A percentile compares a stretch with the other conserved stretches of the same genome.
Conservation (phyloP, 2,329 filamentous ascomycete genomes). For the Xylogone sp. region DNA sequence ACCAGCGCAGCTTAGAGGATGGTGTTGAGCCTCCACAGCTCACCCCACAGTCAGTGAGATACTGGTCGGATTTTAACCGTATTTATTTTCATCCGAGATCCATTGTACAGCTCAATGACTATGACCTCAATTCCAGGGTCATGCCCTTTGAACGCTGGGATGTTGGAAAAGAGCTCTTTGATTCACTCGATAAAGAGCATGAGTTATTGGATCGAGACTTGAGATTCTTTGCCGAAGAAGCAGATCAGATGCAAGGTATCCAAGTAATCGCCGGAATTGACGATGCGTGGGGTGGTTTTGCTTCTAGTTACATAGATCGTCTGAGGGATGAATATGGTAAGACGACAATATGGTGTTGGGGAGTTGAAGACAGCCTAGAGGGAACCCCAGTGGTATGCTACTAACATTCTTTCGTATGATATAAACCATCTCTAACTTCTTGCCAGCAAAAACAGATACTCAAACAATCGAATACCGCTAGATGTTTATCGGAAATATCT, state of each 20-base stretch:
- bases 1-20: conserved; percentile 75
- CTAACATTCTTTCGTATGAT: conserved; percentile 5
- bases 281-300: conserved; percentile 80
- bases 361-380: conserved; percentile 59
- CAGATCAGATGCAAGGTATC: conserved; percentile 85
- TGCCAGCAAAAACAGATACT: conserved; percentile 57
- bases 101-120: conserved; percentile 82
- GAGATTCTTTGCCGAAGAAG: conserved; percentile 85
- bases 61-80: conserved; percentile 94
- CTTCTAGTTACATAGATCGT: conserved; percentile 67
- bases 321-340: conserved; percentile 91
- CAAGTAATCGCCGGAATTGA: conserved; percentile 71
- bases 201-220: conserved; percentile 90
- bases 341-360: conserved; percentile 82
- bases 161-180: conserved; percentile 72
- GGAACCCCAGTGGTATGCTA: conserved; percentile 49
- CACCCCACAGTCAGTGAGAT: conserved; percentile 70
- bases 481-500: conserved; percentile 64
- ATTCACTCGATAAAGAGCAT: conserved; percentile 69
- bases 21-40: conserved; percentile 62
- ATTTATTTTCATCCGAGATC: conserved; percentile 91
- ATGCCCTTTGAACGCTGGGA: conserved; percentile 79
- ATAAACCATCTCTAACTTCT: conserved; percentile 9
- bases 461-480: conserved; percentile 69
- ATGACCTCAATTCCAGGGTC: conserved; percentile 74